phyloP scores from a whole-genome alignment of 2,329 filamentous ascomycete species.

The Aspergillus caelatus region DNA sequence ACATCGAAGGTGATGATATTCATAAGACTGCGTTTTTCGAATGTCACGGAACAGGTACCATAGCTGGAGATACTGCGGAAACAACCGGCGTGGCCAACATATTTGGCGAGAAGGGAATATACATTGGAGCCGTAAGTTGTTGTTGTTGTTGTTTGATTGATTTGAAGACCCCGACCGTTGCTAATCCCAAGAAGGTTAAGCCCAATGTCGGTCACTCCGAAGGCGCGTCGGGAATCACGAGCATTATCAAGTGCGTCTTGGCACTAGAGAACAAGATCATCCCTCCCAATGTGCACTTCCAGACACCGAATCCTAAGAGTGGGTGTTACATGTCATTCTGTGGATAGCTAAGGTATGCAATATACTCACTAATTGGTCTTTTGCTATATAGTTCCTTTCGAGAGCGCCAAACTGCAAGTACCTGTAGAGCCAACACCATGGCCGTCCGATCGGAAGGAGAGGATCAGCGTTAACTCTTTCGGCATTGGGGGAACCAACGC shows the following conservation, averaged over 20 bases:
- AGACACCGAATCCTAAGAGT: conserved; percentile 30
- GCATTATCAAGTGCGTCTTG: conserved; percentile 30
- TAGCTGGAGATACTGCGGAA: conserved; percentile 22
- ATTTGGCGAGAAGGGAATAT: conserved; percentile 16
- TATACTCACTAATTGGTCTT: conserved; percentile 1
- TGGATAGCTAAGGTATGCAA: background rate
- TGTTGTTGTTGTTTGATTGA: too few relatives aligned
- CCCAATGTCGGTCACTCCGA: conserved; percentile 33
- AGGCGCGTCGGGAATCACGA: conserved; percentile 29
- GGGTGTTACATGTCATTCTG: conserved; percentile 1
- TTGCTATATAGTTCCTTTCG: conserved; percentile 17
- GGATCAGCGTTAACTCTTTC: conserved; percentile 38
- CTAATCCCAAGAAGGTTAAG: conserved; percentile 25
- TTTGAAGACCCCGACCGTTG: background rate
- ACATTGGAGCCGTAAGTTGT: conserved; percentile 21
- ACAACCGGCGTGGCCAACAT: conserved; percentile 19
- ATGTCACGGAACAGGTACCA: conserved; percentile 25
- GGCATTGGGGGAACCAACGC: conserved; percentile 34
- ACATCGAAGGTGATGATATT: conserved; percentile 9
- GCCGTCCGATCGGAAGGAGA: conserved; percentile 25
- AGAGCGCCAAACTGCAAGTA: conserved; percentile 19
- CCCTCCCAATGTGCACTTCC: conserved; percentile 33
- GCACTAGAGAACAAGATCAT: conserved; percentile 26
- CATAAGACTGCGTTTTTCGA: conserved; percentile 20
- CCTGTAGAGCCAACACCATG: conserved; percentile 25